Conservation (phyloP, 1,139 yeast genomes). For the Zygotorulaspora mrakii region DNA sequence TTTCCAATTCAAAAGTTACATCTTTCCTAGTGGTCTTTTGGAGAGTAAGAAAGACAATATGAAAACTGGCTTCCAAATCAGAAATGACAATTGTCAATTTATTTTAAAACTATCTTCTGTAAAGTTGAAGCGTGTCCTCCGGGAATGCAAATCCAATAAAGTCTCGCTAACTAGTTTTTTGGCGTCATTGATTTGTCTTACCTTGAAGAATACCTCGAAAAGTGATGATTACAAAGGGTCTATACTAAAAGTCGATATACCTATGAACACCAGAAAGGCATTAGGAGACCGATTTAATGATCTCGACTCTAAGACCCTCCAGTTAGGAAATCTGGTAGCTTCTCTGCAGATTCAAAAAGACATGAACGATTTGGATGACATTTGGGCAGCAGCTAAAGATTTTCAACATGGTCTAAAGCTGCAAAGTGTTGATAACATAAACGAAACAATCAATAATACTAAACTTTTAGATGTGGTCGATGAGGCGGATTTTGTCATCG, state of each 20-base stretch:
- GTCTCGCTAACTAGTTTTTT: conserved; percentile 29
- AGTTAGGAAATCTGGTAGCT: conserved; percentile 29
- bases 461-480: conserved; percentile 30
- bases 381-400: conserved; percentile 24
- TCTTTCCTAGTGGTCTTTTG: conserved; percentile 20
- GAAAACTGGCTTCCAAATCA: conserved; percentile 11
- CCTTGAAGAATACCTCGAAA: conserved; percentile 14
- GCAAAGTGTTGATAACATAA: conserved; percentile 14
- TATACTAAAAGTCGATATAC: conserved; percentile 23
- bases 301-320: conserved; percentile 10
- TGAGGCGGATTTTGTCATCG: conserved; percentile 18
- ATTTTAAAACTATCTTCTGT: conserved; percentile 17
- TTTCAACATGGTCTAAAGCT: conserved; percentile 14
- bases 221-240: conserved; percentile 16
- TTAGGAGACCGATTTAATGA: conserved; percentile 14
- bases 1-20: conserved; percentile 22
- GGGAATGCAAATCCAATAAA: conserved; percentile 22
- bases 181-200: conserved; percentile 18
- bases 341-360: conserved; percentile 16
- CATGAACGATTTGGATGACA: conserved; percentile 5
- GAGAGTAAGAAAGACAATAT: background rate
- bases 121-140: conserved; percentile 15
- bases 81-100: conserved; percentile 24
- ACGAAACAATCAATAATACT: conserved; percentile 19
- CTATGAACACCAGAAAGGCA: conserved; percentile 28